Conservation (phyloP, 495 filamentous ascomycete genomes). For the Neurospora cerealis region DNA sequence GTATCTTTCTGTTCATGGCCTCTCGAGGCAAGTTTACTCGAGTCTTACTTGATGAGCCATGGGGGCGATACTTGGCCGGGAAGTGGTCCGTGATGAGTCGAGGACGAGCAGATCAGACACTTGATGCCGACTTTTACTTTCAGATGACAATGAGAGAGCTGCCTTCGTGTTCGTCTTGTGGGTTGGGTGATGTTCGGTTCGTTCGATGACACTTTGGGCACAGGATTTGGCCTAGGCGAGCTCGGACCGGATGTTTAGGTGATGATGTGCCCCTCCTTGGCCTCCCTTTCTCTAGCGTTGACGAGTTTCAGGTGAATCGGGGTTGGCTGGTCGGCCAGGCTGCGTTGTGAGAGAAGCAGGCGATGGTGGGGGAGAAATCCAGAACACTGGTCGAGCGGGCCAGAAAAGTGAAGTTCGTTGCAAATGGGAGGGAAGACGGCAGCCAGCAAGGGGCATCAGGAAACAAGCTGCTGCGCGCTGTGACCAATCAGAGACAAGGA, state of each 20-base stretch:
- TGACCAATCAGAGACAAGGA: neutral
- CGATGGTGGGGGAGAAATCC: neutral
- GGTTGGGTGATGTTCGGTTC: neutral
- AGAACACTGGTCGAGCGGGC: neutral
- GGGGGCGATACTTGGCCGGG: neutral
- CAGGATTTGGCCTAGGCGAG: neutral
- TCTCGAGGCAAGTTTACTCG: neutral
- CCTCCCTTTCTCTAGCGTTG: constrained; percentile 9
- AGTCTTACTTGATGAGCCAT: neutral
- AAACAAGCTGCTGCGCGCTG: neutral
- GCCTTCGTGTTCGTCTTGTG: neutral
- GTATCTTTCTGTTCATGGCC: neutral
- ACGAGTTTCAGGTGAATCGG: constrained; percentile 24
- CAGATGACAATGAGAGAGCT: neutral
- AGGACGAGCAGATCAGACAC: neutral
- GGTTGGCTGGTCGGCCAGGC: neutral
- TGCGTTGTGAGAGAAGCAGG: neutral
- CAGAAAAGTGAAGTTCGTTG: neutral
- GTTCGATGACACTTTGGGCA: neutral
- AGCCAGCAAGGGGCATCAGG: neutral
- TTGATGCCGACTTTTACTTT: neutral
- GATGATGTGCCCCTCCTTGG: constrained; percentile 13
- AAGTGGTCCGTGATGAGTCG: neutral
- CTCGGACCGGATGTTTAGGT: neutral
- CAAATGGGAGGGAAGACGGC: neutral